Evolutionary conservation across 2,329 filamentous ascomycete genomes (phyloP), one percentile per base, ranked within the genome.

Genomic region (Macrophomina tecta): DNA sequence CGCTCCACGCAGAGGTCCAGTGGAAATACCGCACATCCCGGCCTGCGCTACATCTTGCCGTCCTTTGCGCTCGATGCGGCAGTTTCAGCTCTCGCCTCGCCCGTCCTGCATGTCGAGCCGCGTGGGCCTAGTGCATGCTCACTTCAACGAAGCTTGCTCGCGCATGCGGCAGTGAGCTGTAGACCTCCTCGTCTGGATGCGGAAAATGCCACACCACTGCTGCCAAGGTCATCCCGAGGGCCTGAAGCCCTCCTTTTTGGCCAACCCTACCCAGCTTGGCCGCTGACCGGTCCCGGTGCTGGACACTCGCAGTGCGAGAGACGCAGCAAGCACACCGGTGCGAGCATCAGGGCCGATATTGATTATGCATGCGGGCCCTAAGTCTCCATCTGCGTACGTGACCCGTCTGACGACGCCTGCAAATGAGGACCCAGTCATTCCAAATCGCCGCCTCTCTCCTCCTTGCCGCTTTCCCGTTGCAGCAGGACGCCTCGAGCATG

Each of bases 381-480:
- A 0, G 52, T 55, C 52, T 36, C 52, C 52, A 38, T 55, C 52
- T 5, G 16, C 16, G 9, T 55, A 55, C 52, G 38, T 36, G 5
- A 49, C 7, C 49, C 49, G 28, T 52, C 49, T 52, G 32, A 52
- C 30, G 49, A 55, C n/a, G 52, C 34, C 16, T 9, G 14, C 52
- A 32, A 55, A 38, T 55, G 52, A 38, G 52, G 52, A 11, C 16
- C 52, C 52, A 18, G 32, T 38, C 32, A 55, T 38, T 55, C 52
- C 52, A 23, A 52, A n/a, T 38, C 16, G 16, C 32, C 11, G 8
- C 16, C 18, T 11, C 16, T 38, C 16, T n/a, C 11, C 32, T 7
- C n/a, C 28, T 38, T 32, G 23, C 6, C 16, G 34, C 52, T 23
- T 55, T 38, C 32, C 34, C 6, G 16, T 55, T 55, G 52, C 16